These are phyloP conservation scores for Eucalyptus regnans DNA, from an alignment of 345 rosid species.

Conservation along the genomic window DNA sequence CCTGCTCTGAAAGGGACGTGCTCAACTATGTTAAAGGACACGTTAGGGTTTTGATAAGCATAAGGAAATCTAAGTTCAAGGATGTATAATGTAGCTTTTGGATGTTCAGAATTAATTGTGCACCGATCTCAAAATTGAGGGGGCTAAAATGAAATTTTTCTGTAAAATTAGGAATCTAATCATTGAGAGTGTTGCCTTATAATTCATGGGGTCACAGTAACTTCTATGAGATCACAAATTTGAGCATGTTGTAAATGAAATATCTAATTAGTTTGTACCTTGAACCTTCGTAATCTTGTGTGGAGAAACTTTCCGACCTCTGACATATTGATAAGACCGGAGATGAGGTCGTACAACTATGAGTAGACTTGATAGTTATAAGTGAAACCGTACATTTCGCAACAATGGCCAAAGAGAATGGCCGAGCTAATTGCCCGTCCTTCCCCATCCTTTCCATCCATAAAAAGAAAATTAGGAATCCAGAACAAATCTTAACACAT, in stretches of 20 bases:
- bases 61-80: not conserved
- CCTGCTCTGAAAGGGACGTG: not conserved
- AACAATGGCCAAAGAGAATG: not conserved
- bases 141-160: not conserved
- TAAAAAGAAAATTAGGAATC: not conserved
- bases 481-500: not conserved
- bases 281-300: too few relatives aligned
- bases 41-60: not conserved
- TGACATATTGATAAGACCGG: fast-evolving
- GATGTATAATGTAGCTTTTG: not conserved
- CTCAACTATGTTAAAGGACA: not conserved
- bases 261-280: fast-evolving
- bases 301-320: fast-evolving
- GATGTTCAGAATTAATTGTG: not conserved
- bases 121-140: not conserved
- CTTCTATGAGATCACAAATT: not conserved
- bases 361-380: not conserved
- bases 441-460: not conserved
- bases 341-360: not conserved
- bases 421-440: not conserved
- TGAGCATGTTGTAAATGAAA: not conserved
- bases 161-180: not conserved
- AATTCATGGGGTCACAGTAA: not conserved
- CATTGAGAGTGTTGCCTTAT: not conserved
- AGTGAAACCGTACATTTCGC: not conserved